Percentiles rank a stretch among this genome's conserved stretches.
These are phyloP conservation scores for Kazachstania martiniae DNA, from an alignment of 805 yeast species.

Conservation along the genomic window DNA sequence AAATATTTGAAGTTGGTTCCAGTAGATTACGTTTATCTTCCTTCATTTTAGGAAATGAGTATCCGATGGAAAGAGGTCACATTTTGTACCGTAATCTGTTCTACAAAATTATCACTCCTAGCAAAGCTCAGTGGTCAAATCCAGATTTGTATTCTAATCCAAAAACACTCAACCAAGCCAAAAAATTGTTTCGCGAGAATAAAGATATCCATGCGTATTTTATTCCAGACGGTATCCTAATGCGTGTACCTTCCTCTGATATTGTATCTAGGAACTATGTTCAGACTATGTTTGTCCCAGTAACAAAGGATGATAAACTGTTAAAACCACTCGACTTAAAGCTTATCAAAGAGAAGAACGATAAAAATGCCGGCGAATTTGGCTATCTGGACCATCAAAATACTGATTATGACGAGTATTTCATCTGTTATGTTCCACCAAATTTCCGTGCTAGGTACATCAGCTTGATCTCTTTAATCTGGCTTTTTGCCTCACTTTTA, in stretches of 20 bases:
- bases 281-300: constrained; percentile 65
- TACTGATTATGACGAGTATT: constrained; percentile 38
- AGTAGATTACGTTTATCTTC: constrained; percentile 62
- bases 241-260: constrained; percentile 83
- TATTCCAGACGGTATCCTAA: constrained; percentile 69
- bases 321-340: constrained; percentile 30
- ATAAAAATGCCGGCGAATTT: constrained; percentile 33
- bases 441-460: constrained; percentile 50
- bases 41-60: constrained; percentile 57
- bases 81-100: constrained; percentile 42
- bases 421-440: constrained; percentile 83
- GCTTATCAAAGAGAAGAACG: constrained; percentile 24
- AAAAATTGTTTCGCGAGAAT: constrained; percentile 32
- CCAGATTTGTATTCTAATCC: constrained; percentile 52
- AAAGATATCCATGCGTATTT: constrained; percentile 42
- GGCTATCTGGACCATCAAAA: constrained; percentile 34
- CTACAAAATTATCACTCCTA: constrained; percentile 33
- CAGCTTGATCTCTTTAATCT: constrained; percentile 29
- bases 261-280: constrained; percentile 56
- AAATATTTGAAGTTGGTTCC: constrained; percentile 45
- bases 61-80: constrained; percentile 60
- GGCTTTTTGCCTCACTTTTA: constrained; percentile 35
- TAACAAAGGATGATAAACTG: constrained; percentile 65
- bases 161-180: constrained; percentile 37
- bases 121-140: constrained; percentile 26